Evolutionary conservation across 1,284 basidiomycete species (phyloP), one percentile per base, ranked within the genome.

Genomic region (Boletus mariae): DNA sequence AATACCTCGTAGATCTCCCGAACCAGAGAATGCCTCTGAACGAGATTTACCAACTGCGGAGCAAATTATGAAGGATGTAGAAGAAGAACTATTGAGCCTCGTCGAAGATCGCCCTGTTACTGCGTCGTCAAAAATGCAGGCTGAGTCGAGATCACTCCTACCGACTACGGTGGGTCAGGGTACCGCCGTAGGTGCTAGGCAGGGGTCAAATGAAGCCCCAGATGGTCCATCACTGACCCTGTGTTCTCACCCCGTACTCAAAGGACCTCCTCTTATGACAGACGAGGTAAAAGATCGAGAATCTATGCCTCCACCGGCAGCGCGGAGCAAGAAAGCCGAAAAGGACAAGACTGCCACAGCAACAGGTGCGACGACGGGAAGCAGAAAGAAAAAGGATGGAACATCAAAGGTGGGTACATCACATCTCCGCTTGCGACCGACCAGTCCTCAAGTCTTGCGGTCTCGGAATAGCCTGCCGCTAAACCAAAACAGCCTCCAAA

Each of bases 21-120:
- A 53, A 42, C 40, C 47, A 31, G 43, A 55, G 12, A 23, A 37
- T 11, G 40, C 20, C n/a, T 23, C 47, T 9, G 41, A 54, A 25
- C 49, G 15, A n/a, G 55, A 45, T 40, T 49, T 11, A 26, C 17
- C 37, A 5, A 42, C 46, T 25, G 32, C 51, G 25, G 61, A 64
- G 26, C 58, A 49, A 32, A 35, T 32, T 70, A 77, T 72, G 76
- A 80, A 58, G 75, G 86, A 89, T 53, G 80, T 89, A 2, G 87
- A 89, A 48, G 82, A 85, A 56, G 87, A 88, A 68, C 66, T 88
- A 46, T 73, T 88, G 55, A 85, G 83, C 60, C 71, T 88, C 20
- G 69, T 89, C 41, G 83, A 82, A 58, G 83, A 83, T 57, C 68
- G 60, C 25, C 53, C 61, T 37, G 44, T 35, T 31, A 29, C 29